These are phyloP conservation scores for Mycena capillaripes DNA, from an alignment of 768 basidiomycete species.

Conservation along the genomic window DNA sequence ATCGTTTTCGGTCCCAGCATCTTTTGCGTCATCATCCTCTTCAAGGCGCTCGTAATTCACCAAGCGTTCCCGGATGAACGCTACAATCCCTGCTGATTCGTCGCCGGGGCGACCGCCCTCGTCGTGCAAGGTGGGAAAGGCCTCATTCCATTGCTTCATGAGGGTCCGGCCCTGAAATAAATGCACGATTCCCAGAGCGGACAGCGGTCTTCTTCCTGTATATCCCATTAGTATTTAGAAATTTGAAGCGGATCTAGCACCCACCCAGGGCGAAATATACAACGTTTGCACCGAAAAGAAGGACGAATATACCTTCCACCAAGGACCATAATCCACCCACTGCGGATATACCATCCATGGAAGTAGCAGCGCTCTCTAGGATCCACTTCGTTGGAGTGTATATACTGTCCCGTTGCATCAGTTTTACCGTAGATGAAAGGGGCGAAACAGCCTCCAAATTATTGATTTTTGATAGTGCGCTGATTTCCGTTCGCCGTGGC, in stretches of 20 bases:
- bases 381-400: neutral
- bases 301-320: neutral
- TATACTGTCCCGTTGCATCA: neutral
- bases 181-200: neutral
- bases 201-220: neutral
- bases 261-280: neutral
- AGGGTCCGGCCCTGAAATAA: neutral
- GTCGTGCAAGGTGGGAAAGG: neutral
- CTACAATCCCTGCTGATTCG: neutral
- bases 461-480: neutral
- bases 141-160: neutral
- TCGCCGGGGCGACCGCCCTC: neutral
- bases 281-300: neutral
- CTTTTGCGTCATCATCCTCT: too few species aligned
- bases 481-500: neutral
- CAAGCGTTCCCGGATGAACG: conserved; percentile 5
- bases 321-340: neutral
- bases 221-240: too few species aligned
- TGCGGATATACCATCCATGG: neutral
- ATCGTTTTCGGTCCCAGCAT: too few species aligned
- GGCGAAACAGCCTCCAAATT: neutral
- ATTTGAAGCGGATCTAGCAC: neutral
- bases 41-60: neutral
- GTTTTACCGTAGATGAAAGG: neutral
- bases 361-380: neutral